These are phyloP conservation scores for Colletotrichum sp. DNA, from an alignment of 2,329 filamentous ascomycete genomes.

Conservation along the genomic window DNA sequence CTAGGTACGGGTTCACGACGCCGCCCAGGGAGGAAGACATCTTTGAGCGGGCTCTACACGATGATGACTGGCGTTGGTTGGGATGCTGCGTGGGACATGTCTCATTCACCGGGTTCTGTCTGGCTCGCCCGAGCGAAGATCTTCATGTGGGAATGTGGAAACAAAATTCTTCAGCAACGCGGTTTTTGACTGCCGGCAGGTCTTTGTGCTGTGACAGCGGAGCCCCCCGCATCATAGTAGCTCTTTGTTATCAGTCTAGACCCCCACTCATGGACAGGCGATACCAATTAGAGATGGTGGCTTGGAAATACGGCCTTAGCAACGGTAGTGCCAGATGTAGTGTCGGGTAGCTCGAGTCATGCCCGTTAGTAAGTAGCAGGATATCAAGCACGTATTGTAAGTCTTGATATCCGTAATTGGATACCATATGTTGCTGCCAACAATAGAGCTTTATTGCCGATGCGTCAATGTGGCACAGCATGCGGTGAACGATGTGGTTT, in stretches of 20 bases:
- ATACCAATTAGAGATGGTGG: neutral
- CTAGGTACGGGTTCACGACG: neutral
- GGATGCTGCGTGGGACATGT: neutral
- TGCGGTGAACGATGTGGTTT: neutral
- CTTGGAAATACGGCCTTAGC: neutral
- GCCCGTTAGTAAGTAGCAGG: rapidly evolving
- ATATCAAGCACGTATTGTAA: neutral
- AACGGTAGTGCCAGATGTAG: neutral
- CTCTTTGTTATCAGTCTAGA: neutral
- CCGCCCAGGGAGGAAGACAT: neutral
- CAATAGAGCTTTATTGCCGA: neutral
- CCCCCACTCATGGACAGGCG: neutral
- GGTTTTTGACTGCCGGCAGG: neutral
- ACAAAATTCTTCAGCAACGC: neutral
- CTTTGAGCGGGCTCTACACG: neutral
- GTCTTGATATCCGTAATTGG: neutral
- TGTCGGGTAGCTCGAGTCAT: neutral
- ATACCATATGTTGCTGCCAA: neutral
- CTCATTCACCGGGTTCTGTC: neutral
- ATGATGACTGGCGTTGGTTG: neutral
- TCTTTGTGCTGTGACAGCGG: neutral
- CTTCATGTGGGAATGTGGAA: neutral
- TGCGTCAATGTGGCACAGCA: neutral
- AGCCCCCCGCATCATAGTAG: neutral
- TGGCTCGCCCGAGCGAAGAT: neutral